A percentile compares a stretch with the other conserved stretches of the same genome.
Evolutionary conservation across 495 filamentous ascomycete species (phyloP).

Genomic region (Podospora bellae-mahoneyi): DNA sequence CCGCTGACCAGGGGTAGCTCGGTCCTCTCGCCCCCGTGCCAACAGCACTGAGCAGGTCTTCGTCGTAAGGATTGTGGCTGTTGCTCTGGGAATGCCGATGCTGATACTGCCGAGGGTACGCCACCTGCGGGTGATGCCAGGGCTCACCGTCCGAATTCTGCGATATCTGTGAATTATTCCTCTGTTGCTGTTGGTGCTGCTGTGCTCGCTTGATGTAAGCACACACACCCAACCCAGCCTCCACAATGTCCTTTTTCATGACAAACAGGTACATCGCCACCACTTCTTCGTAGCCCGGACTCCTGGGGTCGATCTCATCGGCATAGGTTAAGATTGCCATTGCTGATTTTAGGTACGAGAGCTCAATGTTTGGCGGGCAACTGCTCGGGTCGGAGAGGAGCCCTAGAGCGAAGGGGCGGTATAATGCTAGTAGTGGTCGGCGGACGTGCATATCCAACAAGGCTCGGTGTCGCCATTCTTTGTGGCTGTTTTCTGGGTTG

Average conservation of each 20-base stretch:
- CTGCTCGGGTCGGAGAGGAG: neutral
- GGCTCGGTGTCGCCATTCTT: constrained; percentile 33
- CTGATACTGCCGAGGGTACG: neutral
- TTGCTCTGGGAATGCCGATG: neutral
- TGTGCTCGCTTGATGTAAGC: constrained; percentile 31
- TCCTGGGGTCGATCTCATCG: constrained; percentile 35
- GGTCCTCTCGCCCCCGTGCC: neutral
- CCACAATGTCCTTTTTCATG: constrained; percentile 36
- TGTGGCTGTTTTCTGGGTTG: constrained; percentile 26
- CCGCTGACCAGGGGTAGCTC: constrained; percentile 5
- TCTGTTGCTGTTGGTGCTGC: neutral
- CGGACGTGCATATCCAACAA: constrained; percentile 39
- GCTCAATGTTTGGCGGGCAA: constrained; percentile 35
- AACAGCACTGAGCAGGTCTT: too few relatives aligned
- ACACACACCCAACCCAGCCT: constrained; percentile 39
- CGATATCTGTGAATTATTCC: neutral
- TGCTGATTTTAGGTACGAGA: constrained; percentile 37
- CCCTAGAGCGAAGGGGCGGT: constrained; percentile 41
- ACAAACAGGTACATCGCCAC: constrained; percentile 35
- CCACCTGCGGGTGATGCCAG: neutral
- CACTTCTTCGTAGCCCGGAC: constrained; percentile 31
- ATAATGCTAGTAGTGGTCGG: constrained; percentile 36
- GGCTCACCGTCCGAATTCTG: neutral
- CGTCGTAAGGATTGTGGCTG: neutral
- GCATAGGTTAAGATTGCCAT: constrained; percentile 38